Base-by-base conservation (phyloP, 83 land plant species). In the Picea engelmannii region DNA sequence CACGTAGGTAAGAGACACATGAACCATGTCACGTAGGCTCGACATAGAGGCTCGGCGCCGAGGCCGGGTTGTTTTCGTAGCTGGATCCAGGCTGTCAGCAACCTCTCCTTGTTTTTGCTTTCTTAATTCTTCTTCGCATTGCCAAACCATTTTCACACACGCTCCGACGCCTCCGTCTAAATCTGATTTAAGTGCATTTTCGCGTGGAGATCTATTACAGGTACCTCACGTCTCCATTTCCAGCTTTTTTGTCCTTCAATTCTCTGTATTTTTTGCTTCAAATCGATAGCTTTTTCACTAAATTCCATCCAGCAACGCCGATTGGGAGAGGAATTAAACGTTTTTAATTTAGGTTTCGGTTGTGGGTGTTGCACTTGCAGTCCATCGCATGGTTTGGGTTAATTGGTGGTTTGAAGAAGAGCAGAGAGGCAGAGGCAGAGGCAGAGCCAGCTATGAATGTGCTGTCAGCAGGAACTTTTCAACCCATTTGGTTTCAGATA, bases 51-150 rank as follows among this genome's bases (percentile, higher is more conserved):
- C 27, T 73, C 76, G 76, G 76, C 21, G 25, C 76, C 76, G 76
- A 73, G 76, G 76, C 76, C 12, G 58, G 42, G 12, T 55, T 23
- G n/a, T n/a, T 42, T 6, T 47, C 55, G 76, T 73, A 73, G 76
- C 76, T 73, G 76, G 76, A 73, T 21, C 58, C 76, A 73, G 76
- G 76, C 76, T 73, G 76, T 73, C 76, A 73, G 76, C 76, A 73
- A 73, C 76, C 76, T 73, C 76, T 21, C 24, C 49, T 10, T 49
- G 44, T 44, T 73, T 73, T 10, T 49, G 44, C 42, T 73, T 73
- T 73, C 76, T 44, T 44, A 73, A 44, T 73, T 73, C 58, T 49
- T 73, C 58, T 49, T 73, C 23, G 58, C 76, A 47, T 12, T 73
- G 76, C 59, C 55, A 13, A 73, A n/a, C 58, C 16, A 8, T 12